These are phyloP conservation scores for Circinella minor DNA, from an alignment of 371 early-diverging fungal species.

Conservation along the genomic window DNA sequence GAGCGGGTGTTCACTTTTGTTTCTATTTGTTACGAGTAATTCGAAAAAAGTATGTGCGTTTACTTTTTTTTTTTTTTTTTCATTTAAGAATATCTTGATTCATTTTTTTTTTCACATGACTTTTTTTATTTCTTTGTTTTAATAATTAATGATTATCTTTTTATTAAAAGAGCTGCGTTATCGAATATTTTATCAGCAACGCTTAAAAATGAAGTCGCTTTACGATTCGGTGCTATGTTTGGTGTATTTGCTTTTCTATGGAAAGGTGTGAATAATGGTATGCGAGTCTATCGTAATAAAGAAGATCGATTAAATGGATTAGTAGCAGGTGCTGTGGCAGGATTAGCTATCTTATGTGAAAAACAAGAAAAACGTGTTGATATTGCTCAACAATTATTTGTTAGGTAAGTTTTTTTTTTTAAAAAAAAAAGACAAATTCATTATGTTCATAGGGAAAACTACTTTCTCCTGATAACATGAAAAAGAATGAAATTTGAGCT, in stretches of 20 bases:
- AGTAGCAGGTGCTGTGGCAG: conserved; percentile 64
- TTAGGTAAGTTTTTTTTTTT: conserved; percentile 41
- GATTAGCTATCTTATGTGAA: conserved; percentile 62
- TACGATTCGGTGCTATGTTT: conserved; percentile 76
- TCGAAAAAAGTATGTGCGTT: conserved; percentile 47
- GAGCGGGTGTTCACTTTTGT: conserved; percentile 55
- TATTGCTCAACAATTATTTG: conserved; percentile 68
- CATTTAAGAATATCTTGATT: not conserved
- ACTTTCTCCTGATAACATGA: too few relatives aligned
- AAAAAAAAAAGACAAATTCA: too few relatives aligned
- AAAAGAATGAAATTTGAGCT: too few relatives aligned
- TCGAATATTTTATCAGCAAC: conserved; percentile 45
- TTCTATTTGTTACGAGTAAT: conserved; percentile 48
- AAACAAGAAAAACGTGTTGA: conserved; percentile 62
- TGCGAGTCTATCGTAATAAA: conserved; percentile 58
- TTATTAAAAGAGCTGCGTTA: conserved; percentile 46
- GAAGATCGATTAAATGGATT: conserved; percentile 68
- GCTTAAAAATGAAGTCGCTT: conserved; percentile 53
- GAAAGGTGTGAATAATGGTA: conserved; percentile 74
- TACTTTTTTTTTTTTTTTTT: too few relatives aligned
- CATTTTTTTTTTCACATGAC: not conserved
- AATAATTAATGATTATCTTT: not conserved
- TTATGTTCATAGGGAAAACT: too few relatives aligned
- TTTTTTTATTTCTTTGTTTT: too few relatives aligned
- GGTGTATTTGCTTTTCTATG: conserved; percentile 76